Evolutionary conservation across 306 rosid genomes (phyloP).

Genomic region (Pyrus pyrifolia): DNA sequence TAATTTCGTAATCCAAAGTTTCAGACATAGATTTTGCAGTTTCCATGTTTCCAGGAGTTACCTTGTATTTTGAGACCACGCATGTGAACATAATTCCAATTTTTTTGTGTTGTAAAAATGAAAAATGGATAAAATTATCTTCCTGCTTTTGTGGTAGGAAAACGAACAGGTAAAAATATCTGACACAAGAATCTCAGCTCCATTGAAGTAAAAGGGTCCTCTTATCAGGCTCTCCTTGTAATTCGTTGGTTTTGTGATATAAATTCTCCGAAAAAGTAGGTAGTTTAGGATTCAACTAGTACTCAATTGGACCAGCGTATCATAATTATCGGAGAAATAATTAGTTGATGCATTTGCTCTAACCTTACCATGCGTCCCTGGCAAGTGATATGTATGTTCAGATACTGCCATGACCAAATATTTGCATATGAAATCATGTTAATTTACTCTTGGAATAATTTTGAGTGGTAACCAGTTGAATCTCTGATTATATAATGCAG

Average conservation of each 20-base stretch:
- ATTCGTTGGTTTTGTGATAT: not conserved
- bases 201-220: not conserved
- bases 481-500: slow-evolving; percentile 26
- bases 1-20: not conserved
- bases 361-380: not conserved
- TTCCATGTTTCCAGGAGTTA: not conserved
- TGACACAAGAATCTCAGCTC: not conserved
- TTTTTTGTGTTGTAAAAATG: no score
- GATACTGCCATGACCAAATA: no score
- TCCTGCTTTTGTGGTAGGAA: not conserved
- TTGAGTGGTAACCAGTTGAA: not conserved
- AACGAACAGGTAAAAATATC: not conserved
- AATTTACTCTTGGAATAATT: not conserved
- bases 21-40: not conserved
- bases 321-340: not conserved
- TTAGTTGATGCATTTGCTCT: not conserved
- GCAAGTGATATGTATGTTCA: not conserved
- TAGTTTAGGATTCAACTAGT: not conserved
- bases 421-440: no score
- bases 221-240: not conserved
- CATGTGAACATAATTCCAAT: not conserved
- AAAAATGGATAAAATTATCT: not conserved
- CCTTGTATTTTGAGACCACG: not conserved
- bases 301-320: not conserved
- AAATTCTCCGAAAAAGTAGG: no score